Percentiles rank a stretch among this genome's conserved stretches.
These are phyloP conservation scores for Ceratobasidium sp. DNA, from an alignment of 1,284 basidiomycete genomes.

Conservation along the genomic window DNA sequence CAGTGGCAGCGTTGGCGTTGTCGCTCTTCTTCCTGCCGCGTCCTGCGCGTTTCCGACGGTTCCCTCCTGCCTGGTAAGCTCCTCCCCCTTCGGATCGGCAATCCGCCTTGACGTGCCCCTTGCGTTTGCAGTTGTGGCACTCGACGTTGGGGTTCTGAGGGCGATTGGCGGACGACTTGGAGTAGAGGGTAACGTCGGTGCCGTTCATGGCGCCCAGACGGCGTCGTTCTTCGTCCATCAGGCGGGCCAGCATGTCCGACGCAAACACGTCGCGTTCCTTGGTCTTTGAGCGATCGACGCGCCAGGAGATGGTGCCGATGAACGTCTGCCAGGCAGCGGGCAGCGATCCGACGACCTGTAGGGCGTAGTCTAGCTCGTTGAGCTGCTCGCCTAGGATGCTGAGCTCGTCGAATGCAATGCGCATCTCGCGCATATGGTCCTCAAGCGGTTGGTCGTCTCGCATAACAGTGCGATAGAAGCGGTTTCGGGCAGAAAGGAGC, in stretches of 20 bases:
- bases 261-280: background rate
- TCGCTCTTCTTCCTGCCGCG: background rate
- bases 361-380: constrained; percentile 17
- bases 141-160: background rate
- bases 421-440: constrained; percentile 22
- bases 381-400: constrained; percentile 9
- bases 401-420: constrained; percentile 20
- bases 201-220: constrained; percentile 7
- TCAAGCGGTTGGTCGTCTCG: constrained; percentile 20
- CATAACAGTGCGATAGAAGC: constrained; percentile 15
- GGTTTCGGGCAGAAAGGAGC: constrained; percentile 8
- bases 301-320: constrained; percentile 27
- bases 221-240: constrained; percentile 27
- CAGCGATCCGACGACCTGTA: constrained; percentile 20
- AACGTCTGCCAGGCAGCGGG: constrained; percentile 16
- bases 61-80: constrained; percentile 11
- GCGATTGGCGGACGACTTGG: background rate
- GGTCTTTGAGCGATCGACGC: background rate
- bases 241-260: constrained; percentile 8
- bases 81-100: constrained; percentile 19
- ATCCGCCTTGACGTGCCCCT: constrained; percentile 4
- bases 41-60: background rate
- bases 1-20: background rate
- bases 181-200: constrained; percentile 3
- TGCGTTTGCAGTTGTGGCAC: constrained; percentile 18